Evolutionary conservation across 176 grass and related monocot genomes (phyloP).

Genomic region (Lolium rigidum): DNA sequence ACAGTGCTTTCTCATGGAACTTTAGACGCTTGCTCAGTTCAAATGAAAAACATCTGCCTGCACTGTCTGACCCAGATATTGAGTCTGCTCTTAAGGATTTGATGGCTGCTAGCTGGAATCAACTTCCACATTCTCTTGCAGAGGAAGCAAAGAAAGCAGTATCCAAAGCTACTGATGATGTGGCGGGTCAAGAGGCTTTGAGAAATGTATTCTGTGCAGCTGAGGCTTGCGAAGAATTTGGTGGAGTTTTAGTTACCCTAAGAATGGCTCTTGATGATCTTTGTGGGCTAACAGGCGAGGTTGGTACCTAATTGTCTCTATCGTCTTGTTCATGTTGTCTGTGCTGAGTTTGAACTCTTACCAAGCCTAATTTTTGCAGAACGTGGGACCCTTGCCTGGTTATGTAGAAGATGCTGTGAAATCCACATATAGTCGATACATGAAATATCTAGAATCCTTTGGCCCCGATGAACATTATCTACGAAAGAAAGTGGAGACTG

Average conservation of each 20-base stretch:
- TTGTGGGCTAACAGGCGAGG: conserved; percentile 80
- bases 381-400: conserved; percentile 79
- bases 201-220: conserved; percentile 75
- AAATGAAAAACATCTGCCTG: conserved; percentile 64
- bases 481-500: conserved; percentile 90
- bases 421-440: conserved; percentile 79
- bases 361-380: conserved; percentile 52
- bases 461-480: conserved; percentile 74
- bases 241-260: conserved; percentile 72
- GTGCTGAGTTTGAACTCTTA: conserved; percentile 24
- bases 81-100: conserved; percentile 92
- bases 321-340: conserved; percentile 1
- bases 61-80: conserved; percentile 69
- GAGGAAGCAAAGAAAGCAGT: conserved; percentile 69
- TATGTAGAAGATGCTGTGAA: conserved; percentile 91
- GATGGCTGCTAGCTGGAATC: conserved; percentile 85
- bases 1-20: conserved; percentile 49
- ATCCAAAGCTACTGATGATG: conserved; percentile 75
- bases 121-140: conserved; percentile 71
- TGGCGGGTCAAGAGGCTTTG: conserved; percentile 68
- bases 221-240: conserved; percentile 85
- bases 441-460: conserved; percentile 87
- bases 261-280: conserved; percentile 98
- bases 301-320: conserved; percentile 46
- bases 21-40: conserved; percentile 66